Base-by-base conservation (phyloP, 176 grass and related monocot species). In the Paspalum notatum region DNA sequence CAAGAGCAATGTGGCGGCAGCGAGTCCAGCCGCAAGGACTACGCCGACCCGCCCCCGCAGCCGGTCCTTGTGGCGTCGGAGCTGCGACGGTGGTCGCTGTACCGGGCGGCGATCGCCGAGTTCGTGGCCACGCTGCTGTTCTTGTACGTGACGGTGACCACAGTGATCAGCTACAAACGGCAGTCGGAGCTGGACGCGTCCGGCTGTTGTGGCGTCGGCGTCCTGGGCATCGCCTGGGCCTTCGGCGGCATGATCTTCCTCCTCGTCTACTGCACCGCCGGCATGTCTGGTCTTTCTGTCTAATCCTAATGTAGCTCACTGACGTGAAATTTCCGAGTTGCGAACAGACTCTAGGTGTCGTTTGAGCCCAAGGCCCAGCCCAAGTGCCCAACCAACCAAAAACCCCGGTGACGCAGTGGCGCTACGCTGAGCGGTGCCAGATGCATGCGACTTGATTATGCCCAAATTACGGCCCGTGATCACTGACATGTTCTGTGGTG, bases 191-290 rank as follows among this genome's bases (percentile, higher is more conserved):
- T 22, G 4, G 68, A 46, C 17, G 24, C 24, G 1, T 20, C 67
- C 54, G 56, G 2, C 53, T 90, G 78, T 26, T 68, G 75, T 13
- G 75, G 89, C n/a, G 84, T 84, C 18, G 89, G 89, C n/a, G 9
- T 84, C 15, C 73, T 80, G n/a, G 84, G 89, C 50, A 80, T 86
- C n/a, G 88, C 88, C 6, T 90, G 88, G 26, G 81, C 93, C 39
- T 95, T 95, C 66, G 93, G 93, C 22, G 93, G 93, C 69, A 95
- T 95, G 93, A 95, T 95, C 68, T 95, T 95, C 76, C 74, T 95
- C 78, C 85, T 95, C 57, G 93, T 95, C 74, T 95, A 95, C 89
- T 95, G 93, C 89, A 95, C 93, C 74, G 93, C 93, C 39, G 93
- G 93, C 53, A 90, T 95, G n/a, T n/a, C n/a, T n/a, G n/a, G n/a